A percentile compares a stretch with the other conserved stretches of the same genome.
phyloP scores from a whole-genome alignment of 139 green algal species.

The Auxenochlorella pyrenoidosa region DNA sequence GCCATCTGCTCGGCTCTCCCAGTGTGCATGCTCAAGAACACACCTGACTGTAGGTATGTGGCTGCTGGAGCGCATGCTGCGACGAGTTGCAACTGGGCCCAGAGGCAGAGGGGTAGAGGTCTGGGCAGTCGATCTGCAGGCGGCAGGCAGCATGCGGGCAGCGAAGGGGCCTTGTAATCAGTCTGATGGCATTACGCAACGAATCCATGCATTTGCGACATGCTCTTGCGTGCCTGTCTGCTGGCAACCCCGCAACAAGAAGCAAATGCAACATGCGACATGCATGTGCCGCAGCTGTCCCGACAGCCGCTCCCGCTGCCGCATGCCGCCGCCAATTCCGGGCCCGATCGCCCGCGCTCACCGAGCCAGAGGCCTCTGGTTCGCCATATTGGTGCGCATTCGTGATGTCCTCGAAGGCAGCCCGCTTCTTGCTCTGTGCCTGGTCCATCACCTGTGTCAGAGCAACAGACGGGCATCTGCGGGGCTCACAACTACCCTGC shows the following conservation, averaged over 20 bases:
- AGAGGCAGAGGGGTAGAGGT: background rate
- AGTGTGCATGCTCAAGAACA: background rate
- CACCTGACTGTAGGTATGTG: slow-evolving; percentile 14
- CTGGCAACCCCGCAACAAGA: no score
- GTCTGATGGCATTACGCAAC: no score
- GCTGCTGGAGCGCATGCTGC: slow-evolving; percentile 13
- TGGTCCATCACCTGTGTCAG: slow-evolving; percentile 27
- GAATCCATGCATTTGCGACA: no score
- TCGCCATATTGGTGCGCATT: slow-evolving; percentile 35
- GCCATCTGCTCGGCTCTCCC: background rate
- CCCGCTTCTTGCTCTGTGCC: slow-evolving; percentile 30
- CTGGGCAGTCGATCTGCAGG: background rate
- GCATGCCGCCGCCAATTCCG: background rate
- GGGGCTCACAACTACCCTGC: background rate
- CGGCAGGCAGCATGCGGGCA: no score
- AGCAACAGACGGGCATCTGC: background rate
- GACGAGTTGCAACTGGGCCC: background rate
- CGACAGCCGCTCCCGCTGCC: background rate
- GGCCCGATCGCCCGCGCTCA: background rate
- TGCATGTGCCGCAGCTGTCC: background rate
- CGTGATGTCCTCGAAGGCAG: slow-evolving; percentile 48
- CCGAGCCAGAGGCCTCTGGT: background rate
- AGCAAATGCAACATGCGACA: background rate
- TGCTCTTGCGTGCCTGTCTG: no score
- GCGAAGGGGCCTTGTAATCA: no score